Evolutionary conservation across 2,329 filamentous ascomycete species (phyloP).

Genomic region (Arthrobotrys sphaeroides): DNA sequence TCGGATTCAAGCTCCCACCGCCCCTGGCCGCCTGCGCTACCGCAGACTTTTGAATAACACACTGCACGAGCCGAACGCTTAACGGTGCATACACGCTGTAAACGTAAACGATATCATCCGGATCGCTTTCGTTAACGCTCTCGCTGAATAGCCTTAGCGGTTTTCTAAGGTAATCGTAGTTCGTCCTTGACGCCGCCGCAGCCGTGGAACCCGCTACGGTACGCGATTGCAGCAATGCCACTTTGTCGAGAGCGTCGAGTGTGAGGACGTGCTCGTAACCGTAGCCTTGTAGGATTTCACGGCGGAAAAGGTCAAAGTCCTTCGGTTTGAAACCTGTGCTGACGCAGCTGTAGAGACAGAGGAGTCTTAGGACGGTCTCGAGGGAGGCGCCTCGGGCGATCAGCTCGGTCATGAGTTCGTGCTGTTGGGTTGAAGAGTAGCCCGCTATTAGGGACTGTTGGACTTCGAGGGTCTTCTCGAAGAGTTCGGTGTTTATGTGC

Average conservation of each 20-base stretch:
- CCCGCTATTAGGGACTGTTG: constrained; percentile 88
- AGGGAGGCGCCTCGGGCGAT: constrained; percentile 86
- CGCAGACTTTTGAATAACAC: constrained; percentile 88
- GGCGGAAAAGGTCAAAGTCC: constrained; percentile 88
- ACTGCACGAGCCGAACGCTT: constrained; percentile 89
- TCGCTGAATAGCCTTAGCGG: constrained; percentile 89
- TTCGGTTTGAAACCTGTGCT: constrained; percentile 86
- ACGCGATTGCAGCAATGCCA: constrained; percentile 82
- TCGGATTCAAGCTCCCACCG: constrained; percentile 62
- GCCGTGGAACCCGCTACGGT: constrained; percentile 79
- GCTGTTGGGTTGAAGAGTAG: constrained; percentile 85
- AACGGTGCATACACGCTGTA: constrained; percentile 97
- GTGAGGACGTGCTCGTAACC: constrained; percentile 95
- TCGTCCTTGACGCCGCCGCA: constrained; percentile 75
- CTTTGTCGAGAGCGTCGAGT: constrained; percentile 84
- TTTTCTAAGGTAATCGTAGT: constrained; percentile 88
- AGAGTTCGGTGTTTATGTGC: constrained; percentile 86
- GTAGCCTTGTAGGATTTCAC: constrained; percentile 88
- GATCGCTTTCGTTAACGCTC: constrained; percentile 93
- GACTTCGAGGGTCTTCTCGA: constrained; percentile 86
- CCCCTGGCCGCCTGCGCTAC: constrained; percentile 76
- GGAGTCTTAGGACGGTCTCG: constrained; percentile 79
- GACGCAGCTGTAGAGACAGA: constrained; percentile 92
- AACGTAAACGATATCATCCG: constrained; percentile 95
- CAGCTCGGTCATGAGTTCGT: constrained; percentile 92